phyloP scores from a whole-genome alignment of 1,139 yeast genomes.

The Lodderomyces elongisporus region DNA sequence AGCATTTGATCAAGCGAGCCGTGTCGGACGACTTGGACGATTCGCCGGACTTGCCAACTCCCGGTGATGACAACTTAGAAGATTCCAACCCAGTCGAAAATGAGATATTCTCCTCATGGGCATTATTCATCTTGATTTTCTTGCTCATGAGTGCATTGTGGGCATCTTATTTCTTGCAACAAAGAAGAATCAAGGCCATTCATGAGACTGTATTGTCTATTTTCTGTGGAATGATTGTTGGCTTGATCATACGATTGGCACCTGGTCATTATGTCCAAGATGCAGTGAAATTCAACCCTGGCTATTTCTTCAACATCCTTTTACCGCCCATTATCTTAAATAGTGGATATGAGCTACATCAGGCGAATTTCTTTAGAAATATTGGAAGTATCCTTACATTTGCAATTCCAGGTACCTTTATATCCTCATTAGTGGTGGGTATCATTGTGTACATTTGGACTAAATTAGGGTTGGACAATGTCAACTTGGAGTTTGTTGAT shows the following conservation, averaged over 20 bases:
- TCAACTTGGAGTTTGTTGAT: constrained; percentile 85
- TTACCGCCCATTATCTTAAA: constrained; percentile 95
- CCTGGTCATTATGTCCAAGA: constrained; percentile 98
- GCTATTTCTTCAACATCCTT: constrained; percentile 88
- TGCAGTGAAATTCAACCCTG: constrained; percentile 90
- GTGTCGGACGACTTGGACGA: constrained; percentile 27
- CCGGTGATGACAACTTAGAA: constrained; percentile 49
- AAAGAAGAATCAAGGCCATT: constrained; percentile 83
- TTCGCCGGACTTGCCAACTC: constrained; percentile 43
- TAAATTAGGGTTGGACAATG: constrained; percentile 81
- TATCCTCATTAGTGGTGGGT: constrained; percentile 87
- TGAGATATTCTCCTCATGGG: constrained; percentile 97
- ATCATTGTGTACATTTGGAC: constrained; percentile 86
- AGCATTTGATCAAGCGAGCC: constrained; percentile 27
- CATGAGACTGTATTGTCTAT: constrained; percentile 97
- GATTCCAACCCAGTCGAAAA: constrained; percentile 89
- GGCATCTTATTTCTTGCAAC: constrained; percentile 92
- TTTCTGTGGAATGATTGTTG: constrained; percentile 95
- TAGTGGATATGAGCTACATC: constrained; percentile 94
- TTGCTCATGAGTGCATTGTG: constrained; percentile 84
- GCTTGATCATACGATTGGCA: constrained; percentile 77
- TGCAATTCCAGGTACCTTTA: constrained; percentile 96
- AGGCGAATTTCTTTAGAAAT: constrained; percentile 89
- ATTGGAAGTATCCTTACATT: constrained; percentile 87
- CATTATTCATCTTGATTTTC: constrained; percentile 77